Evolutionary conservation across 2,329 filamentous ascomycete species (phyloP).

Genomic region (Colletotrichum acutatum): DNA sequence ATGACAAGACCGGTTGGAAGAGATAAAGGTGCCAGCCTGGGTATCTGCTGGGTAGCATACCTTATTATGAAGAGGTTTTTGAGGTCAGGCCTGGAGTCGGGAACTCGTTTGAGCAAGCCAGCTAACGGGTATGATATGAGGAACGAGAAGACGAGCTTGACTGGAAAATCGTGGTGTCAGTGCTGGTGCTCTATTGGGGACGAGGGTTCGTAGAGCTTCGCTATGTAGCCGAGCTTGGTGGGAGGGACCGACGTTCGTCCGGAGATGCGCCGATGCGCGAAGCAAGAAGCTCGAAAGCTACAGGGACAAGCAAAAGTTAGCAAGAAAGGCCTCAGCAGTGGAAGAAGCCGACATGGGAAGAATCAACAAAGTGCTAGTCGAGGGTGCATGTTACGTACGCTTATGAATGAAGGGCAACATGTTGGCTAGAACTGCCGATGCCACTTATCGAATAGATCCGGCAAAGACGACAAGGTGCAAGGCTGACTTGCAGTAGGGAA

Average conservation of each 20-base stretch:
- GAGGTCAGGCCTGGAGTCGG: constrained; percentile 82
- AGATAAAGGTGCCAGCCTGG: neutral
- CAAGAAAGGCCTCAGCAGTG: neutral
- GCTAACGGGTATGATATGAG: constrained; percentile 93
- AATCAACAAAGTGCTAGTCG: neutral
- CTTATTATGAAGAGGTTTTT: constrained; percentile 91
- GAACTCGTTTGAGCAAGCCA: constrained; percentile 87
- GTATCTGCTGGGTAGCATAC: constrained; percentile 54
- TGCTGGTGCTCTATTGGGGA: neutral
- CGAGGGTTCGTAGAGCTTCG: constrained; percentile 46
- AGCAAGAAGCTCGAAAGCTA: constrained; percentile 57
- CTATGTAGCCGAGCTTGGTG: neutral
- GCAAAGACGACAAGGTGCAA: neutral
- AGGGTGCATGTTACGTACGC: constrained; percentile 36
- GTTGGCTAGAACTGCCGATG: neutral
- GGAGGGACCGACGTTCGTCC: constrained; percentile 55
- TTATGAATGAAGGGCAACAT: constrained; percentile 45
- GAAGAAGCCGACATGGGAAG: neutral
- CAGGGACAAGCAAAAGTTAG: neutral
- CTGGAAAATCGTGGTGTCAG: constrained; percentile 56
- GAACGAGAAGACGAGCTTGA: constrained; percentile 93
- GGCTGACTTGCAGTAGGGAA: neutral
- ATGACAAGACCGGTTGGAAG: neutral
- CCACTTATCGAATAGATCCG: neutral
- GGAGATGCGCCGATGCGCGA: constrained; percentile 54